phyloP scores from a whole-genome alignment of 176 grass and related monocot species.

The Avena atlantica region DNA sequence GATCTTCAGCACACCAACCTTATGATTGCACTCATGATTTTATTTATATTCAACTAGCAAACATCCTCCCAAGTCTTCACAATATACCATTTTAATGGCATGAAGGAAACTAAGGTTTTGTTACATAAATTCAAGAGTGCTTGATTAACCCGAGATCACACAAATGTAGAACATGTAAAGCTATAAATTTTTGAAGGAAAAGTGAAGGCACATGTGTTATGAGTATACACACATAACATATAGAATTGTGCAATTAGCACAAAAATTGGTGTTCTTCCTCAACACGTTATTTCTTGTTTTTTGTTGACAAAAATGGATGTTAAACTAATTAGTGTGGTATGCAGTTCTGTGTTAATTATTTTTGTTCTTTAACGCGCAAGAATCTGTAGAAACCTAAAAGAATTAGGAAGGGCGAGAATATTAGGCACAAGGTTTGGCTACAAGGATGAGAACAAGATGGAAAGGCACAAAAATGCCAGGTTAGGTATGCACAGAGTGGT shows the following conservation, averaged over 20 bases:
- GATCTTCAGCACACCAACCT: constrained; percentile 34
- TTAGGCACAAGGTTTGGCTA: constrained; percentile 55
- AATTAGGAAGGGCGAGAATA: constrained; percentile 48
- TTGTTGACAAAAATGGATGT: neutral
- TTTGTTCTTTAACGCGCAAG: constrained; percentile 40
- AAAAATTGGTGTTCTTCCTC: too few relatives aligned
- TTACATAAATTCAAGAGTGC: neutral
- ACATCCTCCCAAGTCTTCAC: neutral
- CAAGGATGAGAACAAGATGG: constrained; percentile 41
- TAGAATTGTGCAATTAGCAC: too few relatives aligned
- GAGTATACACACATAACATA: too few relatives aligned
- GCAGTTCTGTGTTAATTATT: neutral
- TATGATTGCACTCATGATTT: constrained; percentile 41
- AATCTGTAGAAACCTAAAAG: constrained; percentile 47
- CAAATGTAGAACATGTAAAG: neutral
- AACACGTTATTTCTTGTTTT: too few relatives aligned
- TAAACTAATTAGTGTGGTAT: neutral
- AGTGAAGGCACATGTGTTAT: too few relatives aligned
- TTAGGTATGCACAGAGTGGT: constrained; percentile 47
- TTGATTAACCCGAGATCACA: neutral
- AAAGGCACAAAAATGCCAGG: neutral
- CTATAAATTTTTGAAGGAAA: neutral
- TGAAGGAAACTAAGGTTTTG: constrained; percentile 23
- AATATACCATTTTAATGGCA: constrained; percentile 17
- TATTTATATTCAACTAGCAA: neutral